Base-by-base conservation (phyloP, 1,284 basidiomycete genomes). In the Crepidotus sp. region DNA sequence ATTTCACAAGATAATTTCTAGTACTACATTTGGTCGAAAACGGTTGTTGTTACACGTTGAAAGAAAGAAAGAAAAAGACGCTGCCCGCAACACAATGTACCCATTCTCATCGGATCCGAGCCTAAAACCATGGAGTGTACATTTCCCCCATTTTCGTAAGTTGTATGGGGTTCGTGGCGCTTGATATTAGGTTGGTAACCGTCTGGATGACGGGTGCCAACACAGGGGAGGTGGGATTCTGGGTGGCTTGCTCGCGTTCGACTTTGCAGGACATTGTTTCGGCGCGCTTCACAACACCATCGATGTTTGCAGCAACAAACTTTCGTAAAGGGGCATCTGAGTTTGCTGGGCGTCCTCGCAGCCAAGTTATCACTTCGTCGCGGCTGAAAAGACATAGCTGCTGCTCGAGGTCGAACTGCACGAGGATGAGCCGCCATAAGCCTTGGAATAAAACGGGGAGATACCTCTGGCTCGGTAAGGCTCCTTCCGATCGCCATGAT, bases 401-500 rank as follows among this genome's bases (percentile, higher is more conserved):
- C 56, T 91, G 83, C 53, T 95, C 91, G 44, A 97, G 67, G 48
- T 93, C 85, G 59, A 80, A 86, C 90, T 94, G 50, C 17, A 31
- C 14, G 43, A 4, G 27, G 15, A 25, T 50, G 22, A 35, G 31
- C 35, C 36, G n/a, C 15, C 8, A n/a, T 30, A 24, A 34, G 6
- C 46, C 17, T 37, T 34, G 5, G 34, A 41, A 42, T 13, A 13
- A 36, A 27, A 48, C 37, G 27, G 38, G 17, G 11, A 40, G 57
- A 59, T 54, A 94, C 94, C 67, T 98, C 93, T 13, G 93, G 92
- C 58, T 94, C 84, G 2, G 91, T 94, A 36, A 99, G 69, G 46
- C 83, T 86, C 41, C 92, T 75, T 2, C 85, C 94, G 38, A 98
- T 90, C 0, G 95, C 88, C 72, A 97, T 87, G 26, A 97, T 80